A percentile compares a stretch with the other conserved stretches of the same genome.
These are phyloP conservation scores for Tylopilus plumbeoviolaceoides DNA, from an alignment of 768 basidiomycete genomes.

Conservation along the genomic window DNA sequence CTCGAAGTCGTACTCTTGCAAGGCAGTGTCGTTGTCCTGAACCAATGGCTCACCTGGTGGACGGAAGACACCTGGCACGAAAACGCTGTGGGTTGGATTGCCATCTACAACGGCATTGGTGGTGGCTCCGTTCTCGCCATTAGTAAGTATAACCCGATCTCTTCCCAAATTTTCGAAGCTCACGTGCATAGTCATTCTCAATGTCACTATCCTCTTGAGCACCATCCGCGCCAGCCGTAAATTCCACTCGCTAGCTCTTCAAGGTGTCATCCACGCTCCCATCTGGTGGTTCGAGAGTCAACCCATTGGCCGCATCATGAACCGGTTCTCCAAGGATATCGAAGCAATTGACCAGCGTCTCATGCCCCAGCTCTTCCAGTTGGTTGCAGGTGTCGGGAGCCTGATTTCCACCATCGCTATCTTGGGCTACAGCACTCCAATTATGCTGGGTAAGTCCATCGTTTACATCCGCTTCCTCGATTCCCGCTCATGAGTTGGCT, in stretches of 20 bases:
- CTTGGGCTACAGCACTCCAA: slow-evolving; percentile 23
- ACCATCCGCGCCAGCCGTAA: slow-evolving; percentile 25
- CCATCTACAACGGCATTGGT: slow-evolving; percentile 28
- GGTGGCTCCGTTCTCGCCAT: slow-evolving; percentile 15
- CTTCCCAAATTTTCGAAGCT: not conserved
- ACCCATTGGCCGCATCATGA: slow-evolving; percentile 44
- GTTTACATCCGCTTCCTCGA: slow-evolving; percentile 9
- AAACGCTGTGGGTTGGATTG: slow-evolving; percentile 26
- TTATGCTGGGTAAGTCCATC: slow-evolving; percentile 35
- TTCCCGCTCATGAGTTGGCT: slow-evolving; percentile 16
- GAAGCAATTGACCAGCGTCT: slow-evolving; percentile 38
- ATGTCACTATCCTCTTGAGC: slow-evolving; percentile 23
- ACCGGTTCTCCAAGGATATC: slow-evolving; percentile 43
- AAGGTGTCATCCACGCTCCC: slow-evolving; percentile 23
- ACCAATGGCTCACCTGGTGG: slow-evolving; percentile 32
- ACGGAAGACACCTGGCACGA: slow-evolving; percentile 22
- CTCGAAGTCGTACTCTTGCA: slow-evolving; percentile 22
- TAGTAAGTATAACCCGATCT: slow-evolving; percentile 7
- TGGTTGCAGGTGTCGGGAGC: slow-evolving; percentile 22
- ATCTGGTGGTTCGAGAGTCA: slow-evolving; percentile 31
- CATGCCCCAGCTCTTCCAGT: slow-evolving; percentile 29
- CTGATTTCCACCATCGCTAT: slow-evolving; percentile 23
- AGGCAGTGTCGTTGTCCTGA: slow-evolving; percentile 21
- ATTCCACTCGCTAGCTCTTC: slow-evolving; percentile 23
- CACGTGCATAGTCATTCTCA: slow-evolving; percentile 21